These are phyloP conservation scores for Candida endomychidarum DNA, from an alignment of 805 yeast genomes.

Conservation along the genomic window DNA sequence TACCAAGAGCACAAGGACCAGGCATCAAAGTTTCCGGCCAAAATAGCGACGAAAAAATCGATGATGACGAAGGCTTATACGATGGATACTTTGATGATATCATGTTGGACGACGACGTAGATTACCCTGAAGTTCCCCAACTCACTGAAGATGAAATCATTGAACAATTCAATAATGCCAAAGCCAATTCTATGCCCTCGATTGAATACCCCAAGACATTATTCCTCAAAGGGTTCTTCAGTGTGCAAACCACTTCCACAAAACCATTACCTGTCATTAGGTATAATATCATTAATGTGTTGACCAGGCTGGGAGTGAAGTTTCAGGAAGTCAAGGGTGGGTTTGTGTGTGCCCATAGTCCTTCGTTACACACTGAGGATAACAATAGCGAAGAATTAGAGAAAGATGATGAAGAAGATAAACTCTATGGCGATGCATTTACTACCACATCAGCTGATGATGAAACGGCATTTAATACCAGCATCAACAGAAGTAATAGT, in stretches of 20 bases:
- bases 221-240: conserved; percentile 88
- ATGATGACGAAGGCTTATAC: conserved; percentile 24
- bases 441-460: conserved; percentile 27
- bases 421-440: conserved; percentile 42
- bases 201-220: conserved; percentile 90
- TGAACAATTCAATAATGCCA: conserved; percentile 51
- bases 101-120: conserved; percentile 39
- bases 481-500: conserved; percentile 1
- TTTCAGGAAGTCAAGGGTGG: conserved; percentile 93
- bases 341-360: conserved; percentile 74
- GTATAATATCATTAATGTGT: conserved; percentile 74
- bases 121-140: conserved; percentile 32
- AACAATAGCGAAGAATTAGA: conserved; percentile 19
- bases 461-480: conserved; percentile 17
- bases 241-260: conserved; percentile 93
- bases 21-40: conserved; percentile 24
- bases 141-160: conserved; percentile 42
- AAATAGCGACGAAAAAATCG: conserved; percentile 45
- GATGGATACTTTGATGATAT: conserved; percentile 63
- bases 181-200: conserved; percentile 84
- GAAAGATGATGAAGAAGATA: conserved; percentile 29
- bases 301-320: conserved; percentile 73
- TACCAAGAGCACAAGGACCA: too few relatives aligned
- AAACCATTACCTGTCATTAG: conserved; percentile 88
- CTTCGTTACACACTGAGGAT: conserved; percentile 37